Percentiles rank a stretch among this genome's conserved stretches.
These are phyloP conservation scores for Cercospora sesami DNA, from an alignment of 2,329 filamentous ascomycete genomes.

Conservation along the genomic window DNA sequence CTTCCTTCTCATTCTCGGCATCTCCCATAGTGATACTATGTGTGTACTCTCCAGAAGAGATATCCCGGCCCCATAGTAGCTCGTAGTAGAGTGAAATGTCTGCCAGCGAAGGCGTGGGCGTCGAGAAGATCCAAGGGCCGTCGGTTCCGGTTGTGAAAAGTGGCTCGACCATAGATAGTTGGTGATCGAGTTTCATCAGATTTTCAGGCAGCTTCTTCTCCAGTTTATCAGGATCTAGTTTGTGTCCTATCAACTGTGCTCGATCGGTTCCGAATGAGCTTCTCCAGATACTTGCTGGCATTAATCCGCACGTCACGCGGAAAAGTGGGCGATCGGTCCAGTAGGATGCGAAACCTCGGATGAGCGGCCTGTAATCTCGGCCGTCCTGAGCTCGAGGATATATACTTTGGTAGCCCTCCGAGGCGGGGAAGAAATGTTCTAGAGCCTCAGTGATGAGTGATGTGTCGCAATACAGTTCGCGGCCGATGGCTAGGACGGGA, in stretches of 20 bases:
- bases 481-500: conserved; percentile 37
- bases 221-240: conserved; percentile 42
- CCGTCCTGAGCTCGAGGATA: conserved; percentile 40
- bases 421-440: conserved; percentile 35
- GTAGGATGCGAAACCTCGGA: conserved; percentile 44
- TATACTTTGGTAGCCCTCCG: conserved; percentile 39
- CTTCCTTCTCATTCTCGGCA: conserved; percentile 33
- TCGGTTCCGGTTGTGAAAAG: conserved; percentile 32
- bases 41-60: conserved; percentile 40
- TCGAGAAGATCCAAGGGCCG: conserved; percentile 42
- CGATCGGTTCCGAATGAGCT: conserved; percentile 44
- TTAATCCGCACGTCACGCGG: conserved; percentile 44
- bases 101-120: conserved; percentile 39
- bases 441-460: conserved; percentile 38
- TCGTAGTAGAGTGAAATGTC: conserved; percentile 45
- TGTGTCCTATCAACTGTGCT: conserved; percentile 43
- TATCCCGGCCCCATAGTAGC: conserved; percentile 43
- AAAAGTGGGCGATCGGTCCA: conserved; percentile 46
- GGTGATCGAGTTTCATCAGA: conserved; percentile 41
- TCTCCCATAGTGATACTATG: conserved; percentile 42
- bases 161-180: conserved; percentile 43
- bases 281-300: conserved; percentile 44
- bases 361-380: conserved; percentile 40
- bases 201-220: conserved; percentile 44
- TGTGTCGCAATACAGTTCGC: conserved; percentile 40